Conservation (phyloP, 768 basidiomycete genomes). For the Mycena alexandri region DNA sequence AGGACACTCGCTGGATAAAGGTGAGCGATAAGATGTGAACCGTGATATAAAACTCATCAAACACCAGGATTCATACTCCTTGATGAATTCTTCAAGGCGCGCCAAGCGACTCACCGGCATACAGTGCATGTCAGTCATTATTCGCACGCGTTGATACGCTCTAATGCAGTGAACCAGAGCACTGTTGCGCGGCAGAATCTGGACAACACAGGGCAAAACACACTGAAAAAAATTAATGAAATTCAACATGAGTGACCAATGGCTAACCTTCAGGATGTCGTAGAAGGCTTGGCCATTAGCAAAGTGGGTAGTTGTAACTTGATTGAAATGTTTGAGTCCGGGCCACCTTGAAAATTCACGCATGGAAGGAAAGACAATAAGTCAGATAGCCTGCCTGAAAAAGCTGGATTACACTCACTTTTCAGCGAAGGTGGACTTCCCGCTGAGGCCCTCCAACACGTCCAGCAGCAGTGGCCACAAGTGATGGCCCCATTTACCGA, state of each 20-base stretch:
- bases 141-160: conserved; percentile 38
- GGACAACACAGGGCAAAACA: conserved; percentile 45
- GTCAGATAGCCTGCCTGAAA: too few species aligned
- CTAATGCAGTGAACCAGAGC: conserved; percentile 44
- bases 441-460: conserved; percentile 32
- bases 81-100: conserved; percentile 31
- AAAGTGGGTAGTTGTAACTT: conserved; percentile 43
- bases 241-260: background rate
- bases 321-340: conserved; percentile 45
- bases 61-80: conserved; percentile 36
- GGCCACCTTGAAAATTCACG: conserved; percentile 44
- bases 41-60: conserved; percentile 1
- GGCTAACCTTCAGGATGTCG: conserved; percentile 44
- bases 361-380: too few species aligned
- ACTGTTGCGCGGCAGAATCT: conserved; percentile 44
- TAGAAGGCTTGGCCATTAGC: conserved; percentile 46
- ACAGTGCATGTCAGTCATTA: conserved; percentile 44
- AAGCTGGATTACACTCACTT: conserved; percentile 27
- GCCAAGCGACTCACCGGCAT: conserved; percentile 43
- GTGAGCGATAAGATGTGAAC: background rate
- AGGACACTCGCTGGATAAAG: conserved; percentile 37
- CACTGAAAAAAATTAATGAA: conserved; percentile 37
- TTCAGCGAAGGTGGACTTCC: conserved; percentile 33
- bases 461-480: conserved; percentile 38
- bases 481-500: conserved; percentile 45